Conservation (phyloP, 805 yeast species). For the Wickerhamiella kazuoi region DNA sequence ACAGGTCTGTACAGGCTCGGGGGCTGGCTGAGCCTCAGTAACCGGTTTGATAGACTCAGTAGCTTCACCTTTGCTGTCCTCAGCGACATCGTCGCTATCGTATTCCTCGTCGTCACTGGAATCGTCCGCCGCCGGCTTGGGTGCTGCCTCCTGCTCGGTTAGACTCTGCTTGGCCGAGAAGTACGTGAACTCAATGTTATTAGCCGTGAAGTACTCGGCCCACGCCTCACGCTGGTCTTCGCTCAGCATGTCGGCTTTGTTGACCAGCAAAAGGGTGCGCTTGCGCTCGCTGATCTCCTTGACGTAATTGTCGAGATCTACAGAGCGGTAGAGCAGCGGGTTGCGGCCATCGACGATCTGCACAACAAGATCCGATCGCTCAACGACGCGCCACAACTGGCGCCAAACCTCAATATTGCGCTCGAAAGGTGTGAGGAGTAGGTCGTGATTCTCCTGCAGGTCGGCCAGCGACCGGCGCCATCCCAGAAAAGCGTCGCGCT, state of each 20-base stretch:
- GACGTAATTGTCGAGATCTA: constrained; percentile 73
- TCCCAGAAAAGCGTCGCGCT: constrained; percentile 73
- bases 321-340: constrained; percentile 76
- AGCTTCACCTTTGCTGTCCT: constrained; percentile 15
- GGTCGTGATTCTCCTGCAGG: constrained; percentile 67
- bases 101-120: constrained; percentile 8
- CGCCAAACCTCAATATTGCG: constrained; percentile 96
- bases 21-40: constrained; percentile 18
- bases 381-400: constrained; percentile 95
- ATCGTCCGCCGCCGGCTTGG: constrained; percentile 5
- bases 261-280: constrained; percentile 65
- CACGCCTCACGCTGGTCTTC: constrained; percentile 61
- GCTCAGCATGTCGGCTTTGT: constrained; percentile 81
- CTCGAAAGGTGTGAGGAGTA: constrained; percentile 88
- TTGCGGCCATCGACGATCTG: constrained; percentile 97
- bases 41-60: not conserved
- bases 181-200: constrained; percentile 67
- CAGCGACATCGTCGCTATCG: constrained; percentile 13
- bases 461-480: constrained; percentile 88
- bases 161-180: constrained; percentile 84
- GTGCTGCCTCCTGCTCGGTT: constrained; percentile 43
- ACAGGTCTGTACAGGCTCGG: constrained; percentile 17
- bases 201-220: constrained; percentile 64
- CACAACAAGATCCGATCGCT: constrained; percentile 81
- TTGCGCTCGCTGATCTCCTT: constrained; percentile 58